Evolutionary conservation across 257 asterid genomes (phyloP), one percentile per base, ranked within the genome.

Genomic region (Nicotiana attenuata): DNA sequence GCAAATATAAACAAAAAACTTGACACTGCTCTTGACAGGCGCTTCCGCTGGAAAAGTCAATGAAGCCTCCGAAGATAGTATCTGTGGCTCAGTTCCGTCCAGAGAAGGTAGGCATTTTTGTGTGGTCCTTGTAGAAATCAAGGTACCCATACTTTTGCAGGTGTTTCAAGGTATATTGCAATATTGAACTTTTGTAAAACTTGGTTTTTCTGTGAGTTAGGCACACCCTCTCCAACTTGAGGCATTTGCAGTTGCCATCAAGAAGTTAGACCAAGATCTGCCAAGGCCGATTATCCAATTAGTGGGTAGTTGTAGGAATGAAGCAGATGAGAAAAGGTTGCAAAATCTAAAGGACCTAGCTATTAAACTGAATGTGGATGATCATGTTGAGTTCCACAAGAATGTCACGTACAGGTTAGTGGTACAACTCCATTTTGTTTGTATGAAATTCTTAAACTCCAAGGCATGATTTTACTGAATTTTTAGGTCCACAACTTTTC

Each of bases 1-100:
- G 75, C 75, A 16, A 14, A 47, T 73, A 73, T 24, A 47, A 47
- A n/a, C 61, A 4, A 7, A 22, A 73, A 64, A 47, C 35, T 41
- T 71, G 4, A 26, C 22, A 5, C 52, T 73, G 22, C 61, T 47
- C 16, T 24, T 73, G 79, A 35, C 95, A 95, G 98, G 90, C 81
- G 81, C 91, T 94, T 33, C 94, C 95, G 2, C 76, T 96, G 82
- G 95, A 91, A 88, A 92, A 97, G 83, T 82, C 93, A 73, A 76
- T 81, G 87, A 82, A 87, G 19, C 97, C 96, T 77, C 82, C 86
- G 7, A 96, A 91, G 87, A 90, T 96, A 47, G 91, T 96, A 77
- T 94, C 98, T 17, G 98, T 96, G 86, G 94, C 99, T 87, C 99
- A 94, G 80, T 96, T 96, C 88, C 99, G 97, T 87, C 98, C 99